A percentile compares a stretch with the other conserved stretches of the same genome.
Evolutionary conservation across 805 yeast species (phyloP).

Genomic region (Danielia reshetovae): DNA sequence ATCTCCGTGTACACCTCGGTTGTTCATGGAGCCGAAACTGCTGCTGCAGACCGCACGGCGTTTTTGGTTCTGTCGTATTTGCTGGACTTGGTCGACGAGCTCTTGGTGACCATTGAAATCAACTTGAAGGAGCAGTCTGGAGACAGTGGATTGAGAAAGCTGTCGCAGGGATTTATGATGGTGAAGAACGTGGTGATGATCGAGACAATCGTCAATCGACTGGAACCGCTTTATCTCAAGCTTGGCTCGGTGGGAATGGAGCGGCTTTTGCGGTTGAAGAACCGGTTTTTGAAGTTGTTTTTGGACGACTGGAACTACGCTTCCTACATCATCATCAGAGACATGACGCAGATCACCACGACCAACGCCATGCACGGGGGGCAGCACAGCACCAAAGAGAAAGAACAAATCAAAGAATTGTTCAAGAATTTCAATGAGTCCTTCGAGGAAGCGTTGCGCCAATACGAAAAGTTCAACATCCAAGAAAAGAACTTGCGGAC

Average conservation of each 20-base stretch:
- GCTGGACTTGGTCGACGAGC: constrained; percentile 75
- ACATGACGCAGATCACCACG: constrained; percentile 65
- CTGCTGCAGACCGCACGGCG: constrained; percentile 8
- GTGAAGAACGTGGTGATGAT: constrained; percentile 67
- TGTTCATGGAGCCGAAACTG: constrained; percentile 32
- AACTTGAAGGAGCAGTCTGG: constrained; percentile 41
- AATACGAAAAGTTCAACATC: constrained; percentile 61
- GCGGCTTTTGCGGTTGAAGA: constrained; percentile 64
- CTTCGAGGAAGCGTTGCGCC: constrained; percentile 71
- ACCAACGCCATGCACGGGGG: constrained; percentile 41
- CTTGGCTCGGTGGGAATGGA: constrained; percentile 58
- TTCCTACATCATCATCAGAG: constrained; percentile 68
- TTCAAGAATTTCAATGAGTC: constrained; percentile 77
- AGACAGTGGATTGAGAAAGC: constrained; percentile 28
- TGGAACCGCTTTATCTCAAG: constrained; percentile 47
- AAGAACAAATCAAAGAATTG: constrained; percentile 78
- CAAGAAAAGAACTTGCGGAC: constrained; percentile 64
- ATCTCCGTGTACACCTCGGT: constrained; percentile 47
- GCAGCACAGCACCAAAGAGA: constrained; percentile 57
- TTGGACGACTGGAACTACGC: constrained; percentile 76
- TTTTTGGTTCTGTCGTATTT: constrained; percentile 61
- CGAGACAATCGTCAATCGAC: constrained; percentile 67
- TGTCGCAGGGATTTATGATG: constrained; percentile 64
- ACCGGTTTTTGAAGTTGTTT: constrained; percentile 68
- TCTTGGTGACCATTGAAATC: constrained; percentile 61